phyloP scores from a whole-genome alignment of 2,329 filamentous ascomycete species.

The Coniochaeta sp. region DNA sequence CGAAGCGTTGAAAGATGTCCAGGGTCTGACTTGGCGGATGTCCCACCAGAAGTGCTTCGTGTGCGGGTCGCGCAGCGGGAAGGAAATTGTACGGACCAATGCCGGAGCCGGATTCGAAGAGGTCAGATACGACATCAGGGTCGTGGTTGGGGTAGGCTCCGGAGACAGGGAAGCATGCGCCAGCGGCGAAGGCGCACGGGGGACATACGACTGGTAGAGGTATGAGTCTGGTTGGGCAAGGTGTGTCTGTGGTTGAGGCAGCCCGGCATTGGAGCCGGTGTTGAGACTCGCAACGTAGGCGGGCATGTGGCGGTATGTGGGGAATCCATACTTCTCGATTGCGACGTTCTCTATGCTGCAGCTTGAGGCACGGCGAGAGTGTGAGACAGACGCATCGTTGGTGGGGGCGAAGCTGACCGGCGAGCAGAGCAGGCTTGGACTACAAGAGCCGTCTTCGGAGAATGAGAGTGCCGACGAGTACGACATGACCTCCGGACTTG shows the following conservation, averaged over 20 bases:
- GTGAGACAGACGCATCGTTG: constrained; percentile 36
- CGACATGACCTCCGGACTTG: constrained; percentile 51
- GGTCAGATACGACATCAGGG: constrained; percentile 71
- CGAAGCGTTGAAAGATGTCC: constrained; percentile 70
- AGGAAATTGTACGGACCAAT: constrained; percentile 72
- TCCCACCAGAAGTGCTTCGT: constrained; percentile 95
- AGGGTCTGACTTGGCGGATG: constrained; percentile 76
- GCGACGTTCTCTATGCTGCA: constrained; percentile 60
- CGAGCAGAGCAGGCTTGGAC: constrained; percentile 54
- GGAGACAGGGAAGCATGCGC: constrained; percentile 26
- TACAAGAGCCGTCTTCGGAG: constrained; percentile 24
- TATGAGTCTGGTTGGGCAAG: constrained; percentile 32
- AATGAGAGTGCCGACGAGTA: constrained; percentile 31
- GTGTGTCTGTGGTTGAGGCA: constrained; percentile 18
- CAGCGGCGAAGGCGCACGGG: constrained; percentile 39
- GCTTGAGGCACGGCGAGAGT: constrained; percentile 54
- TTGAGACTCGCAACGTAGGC: constrained; percentile 18
- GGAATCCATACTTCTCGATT: constrained; percentile 68
- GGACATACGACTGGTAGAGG: constrained; percentile 37
- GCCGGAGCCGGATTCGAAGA: constrained; percentile 73
- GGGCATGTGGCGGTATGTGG: constrained; percentile 66
- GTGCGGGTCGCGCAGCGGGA: constrained; percentile 57
- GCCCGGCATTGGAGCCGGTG: constrained; percentile 16
- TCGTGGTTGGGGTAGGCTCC: constrained; percentile 49
- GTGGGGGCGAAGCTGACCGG: constrained; percentile 47